Evolutionary conservation across 768 basidiomycete species (phyloP).

Genomic region (Sistotremastrum niveocremeum): DNA sequence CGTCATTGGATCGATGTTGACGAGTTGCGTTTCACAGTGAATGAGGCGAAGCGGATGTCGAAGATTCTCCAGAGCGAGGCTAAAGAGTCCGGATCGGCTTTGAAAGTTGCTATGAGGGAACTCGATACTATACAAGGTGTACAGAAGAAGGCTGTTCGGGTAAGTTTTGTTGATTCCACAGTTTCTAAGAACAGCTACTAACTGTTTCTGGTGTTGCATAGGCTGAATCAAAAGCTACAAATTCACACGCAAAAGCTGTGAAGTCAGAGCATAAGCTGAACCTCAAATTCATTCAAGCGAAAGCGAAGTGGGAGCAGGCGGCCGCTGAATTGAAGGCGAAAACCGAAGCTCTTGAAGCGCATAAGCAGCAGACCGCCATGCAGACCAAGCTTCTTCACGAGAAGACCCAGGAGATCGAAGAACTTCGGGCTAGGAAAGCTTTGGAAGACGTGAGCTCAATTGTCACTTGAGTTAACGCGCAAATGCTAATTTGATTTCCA

Average conservation of each 20-base stretch:
- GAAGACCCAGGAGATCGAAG: conserved; percentile 22
- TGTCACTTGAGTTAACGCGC: neutral
- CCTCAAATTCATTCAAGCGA: conserved; percentile 20
- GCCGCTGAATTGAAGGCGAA: conserved; percentile 5
- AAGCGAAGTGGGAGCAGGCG: conserved; percentile 16
- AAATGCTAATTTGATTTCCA: neutral
- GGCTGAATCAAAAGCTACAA: conserved; percentile 21
- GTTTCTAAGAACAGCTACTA: too few relatives aligned
- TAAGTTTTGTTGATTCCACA: too few relatives aligned
- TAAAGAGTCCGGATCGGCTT: too few relatives aligned
- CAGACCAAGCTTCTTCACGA: conserved; percentile 20
- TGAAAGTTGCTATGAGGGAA: too few relatives aligned
- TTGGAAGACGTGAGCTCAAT: conserved; percentile 19
- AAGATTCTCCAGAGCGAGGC: too few relatives aligned
- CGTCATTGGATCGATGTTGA: too few relatives aligned
- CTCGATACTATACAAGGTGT: too few relatives aligned
- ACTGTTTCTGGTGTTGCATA: neutral
- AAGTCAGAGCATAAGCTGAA: conserved; percentile 21
- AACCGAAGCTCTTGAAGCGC: conserved; percentile 3
- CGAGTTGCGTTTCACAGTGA: too few relatives aligned
- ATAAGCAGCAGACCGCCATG: conserved; percentile 15
- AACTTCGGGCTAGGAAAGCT: conserved; percentile 21
- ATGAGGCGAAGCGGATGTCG: too few relatives aligned
- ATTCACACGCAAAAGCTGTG: conserved; percentile 17
- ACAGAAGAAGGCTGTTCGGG: too few relatives aligned